These are phyloP conservation scores for Wickerhamomyces chambardii DNA, from an alignment of 805 yeast species.

Conservation along the genomic window DNA sequence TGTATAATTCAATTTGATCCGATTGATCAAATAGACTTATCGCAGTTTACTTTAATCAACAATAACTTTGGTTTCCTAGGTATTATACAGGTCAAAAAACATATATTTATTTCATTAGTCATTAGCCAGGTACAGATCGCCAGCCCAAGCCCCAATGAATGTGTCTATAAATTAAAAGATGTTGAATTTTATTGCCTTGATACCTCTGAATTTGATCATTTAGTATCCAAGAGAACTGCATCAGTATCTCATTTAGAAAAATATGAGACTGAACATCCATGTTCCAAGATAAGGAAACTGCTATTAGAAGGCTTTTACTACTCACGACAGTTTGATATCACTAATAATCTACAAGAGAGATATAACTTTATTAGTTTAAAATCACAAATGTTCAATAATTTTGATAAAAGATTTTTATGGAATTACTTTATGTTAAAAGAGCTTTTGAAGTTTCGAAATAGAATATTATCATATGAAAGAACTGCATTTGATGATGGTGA, in stretches of 20 bases:
- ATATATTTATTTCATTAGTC: conserved; percentile 49
- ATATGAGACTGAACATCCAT: conserved; percentile 58
- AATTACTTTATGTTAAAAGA: conserved; percentile 79
- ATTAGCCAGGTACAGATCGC: conserved; percentile 49
- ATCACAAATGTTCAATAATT: conserved; percentile 31
- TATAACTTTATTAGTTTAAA: conserved; percentile 34
- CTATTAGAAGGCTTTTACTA: conserved; percentile 82
- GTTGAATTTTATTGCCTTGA: conserved; percentile 61
- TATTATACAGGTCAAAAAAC: conserved; percentile 41
- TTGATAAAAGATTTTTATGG: conserved; percentile 84
- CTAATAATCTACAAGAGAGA: conserved; percentile 69
- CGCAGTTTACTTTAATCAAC: conserved; percentile 29
- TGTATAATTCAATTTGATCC: conserved; percentile 46
- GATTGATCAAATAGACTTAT: conserved; percentile 26
- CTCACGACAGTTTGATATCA: conserved; percentile 84
- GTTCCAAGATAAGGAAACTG: conserved; percentile 64
- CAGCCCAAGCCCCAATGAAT: conserved; percentile 45
- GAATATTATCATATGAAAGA: conserved; percentile 53
- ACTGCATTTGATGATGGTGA: conserved; percentile 53
- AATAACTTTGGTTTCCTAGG: conserved; percentile 51
- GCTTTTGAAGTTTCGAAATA: conserved; percentile 58
- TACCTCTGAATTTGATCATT: conserved; percentile 41
- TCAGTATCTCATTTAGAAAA: conserved; percentile 11
- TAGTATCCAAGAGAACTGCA: conserved; percentile 7
- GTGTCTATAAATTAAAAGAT: conserved; percentile 42